Percentiles rank a stretch among this genome's conserved stretches.
Evolutionary conservation across 352 stramenopile genomes (phyloP).

Genomic region (Globisporangium alternatum): DNA sequence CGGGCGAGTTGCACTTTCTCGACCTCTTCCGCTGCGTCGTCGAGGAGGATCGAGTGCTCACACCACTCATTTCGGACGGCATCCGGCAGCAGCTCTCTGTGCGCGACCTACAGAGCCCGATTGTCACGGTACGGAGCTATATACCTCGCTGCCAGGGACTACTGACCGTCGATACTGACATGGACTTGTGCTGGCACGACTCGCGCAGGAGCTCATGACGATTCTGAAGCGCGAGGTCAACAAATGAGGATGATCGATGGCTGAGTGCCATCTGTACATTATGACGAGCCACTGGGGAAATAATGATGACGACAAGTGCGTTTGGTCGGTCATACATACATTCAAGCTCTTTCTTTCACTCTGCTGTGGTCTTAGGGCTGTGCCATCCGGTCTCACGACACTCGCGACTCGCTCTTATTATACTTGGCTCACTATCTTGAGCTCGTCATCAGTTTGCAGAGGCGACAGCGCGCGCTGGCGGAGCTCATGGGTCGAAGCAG

Average conservation of each 20-base stretch:
- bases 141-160: no score
- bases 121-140: constrained; percentile 34
- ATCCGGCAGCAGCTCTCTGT: constrained; percentile 41
- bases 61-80: constrained; percentile 48
- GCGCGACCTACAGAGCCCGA: constrained; percentile 39
- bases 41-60: constrained; percentile 62
- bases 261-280: background rate
- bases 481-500: constrained; percentile 11
- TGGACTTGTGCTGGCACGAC: background rate
- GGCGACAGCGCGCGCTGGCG: constrained; percentile 25
- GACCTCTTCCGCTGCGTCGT: constrained; percentile 69
- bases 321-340: background rate
- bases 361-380: background rate
- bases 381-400: background rate
- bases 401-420: background rate
- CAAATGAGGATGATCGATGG: background rate
- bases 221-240: constrained; percentile 20
- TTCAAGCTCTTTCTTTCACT: background rate
- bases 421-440: constrained; percentile 9
- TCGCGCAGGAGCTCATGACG: constrained; percentile 30
- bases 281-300: background rate
- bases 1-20: constrained; percentile 60
- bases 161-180: no score
- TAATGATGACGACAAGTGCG: background rate
- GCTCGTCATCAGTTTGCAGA: constrained; percentile 10